Evolutionary conservation across 1,284 basidiomycete genomes (phyloP).

Genomic region (Rhodotorula glutinis): DNA sequence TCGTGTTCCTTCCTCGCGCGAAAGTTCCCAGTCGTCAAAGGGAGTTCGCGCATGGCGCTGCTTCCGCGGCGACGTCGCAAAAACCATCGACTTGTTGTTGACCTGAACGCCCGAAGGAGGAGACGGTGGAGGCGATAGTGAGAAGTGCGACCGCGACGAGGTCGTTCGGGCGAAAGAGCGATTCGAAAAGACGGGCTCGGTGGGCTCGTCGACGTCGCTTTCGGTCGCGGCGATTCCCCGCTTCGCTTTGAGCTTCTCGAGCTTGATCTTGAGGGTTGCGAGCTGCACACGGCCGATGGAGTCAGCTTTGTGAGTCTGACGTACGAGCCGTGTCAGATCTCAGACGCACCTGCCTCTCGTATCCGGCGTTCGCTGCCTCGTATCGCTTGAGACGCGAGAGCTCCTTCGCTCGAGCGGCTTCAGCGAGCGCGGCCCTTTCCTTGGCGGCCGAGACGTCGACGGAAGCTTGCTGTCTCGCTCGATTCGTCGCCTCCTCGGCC

Average conservation of each 20-base stretch:
- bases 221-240: constrained; percentile 3
- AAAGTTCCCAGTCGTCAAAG: constrained; percentile 4
- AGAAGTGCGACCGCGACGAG: constrained; percentile 3
- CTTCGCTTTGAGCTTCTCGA: constrained; percentile 1
- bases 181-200: background rate
- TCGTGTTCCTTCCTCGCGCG: background rate
- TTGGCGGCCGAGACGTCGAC: background rate
- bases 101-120: background rate
- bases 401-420: background rate
- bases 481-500: background rate
- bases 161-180: constrained; percentile 3
- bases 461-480: background rate
- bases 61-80: constrained; percentile 10
- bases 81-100: constrained; percentile 18
- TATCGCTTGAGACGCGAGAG: no score
- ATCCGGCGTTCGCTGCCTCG: no score
- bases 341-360: no score
- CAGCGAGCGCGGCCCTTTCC: background rate
- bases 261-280: background rate
- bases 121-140: background rate
- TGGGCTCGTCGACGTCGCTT: constrained; percentile 1
- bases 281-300: no score
- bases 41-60: background rate
- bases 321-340: no score
- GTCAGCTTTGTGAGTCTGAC: no score